Base-by-base conservation (phyloP, 1,284 basidiomycete species). In the Apiotrichum brassicae region DNA sequence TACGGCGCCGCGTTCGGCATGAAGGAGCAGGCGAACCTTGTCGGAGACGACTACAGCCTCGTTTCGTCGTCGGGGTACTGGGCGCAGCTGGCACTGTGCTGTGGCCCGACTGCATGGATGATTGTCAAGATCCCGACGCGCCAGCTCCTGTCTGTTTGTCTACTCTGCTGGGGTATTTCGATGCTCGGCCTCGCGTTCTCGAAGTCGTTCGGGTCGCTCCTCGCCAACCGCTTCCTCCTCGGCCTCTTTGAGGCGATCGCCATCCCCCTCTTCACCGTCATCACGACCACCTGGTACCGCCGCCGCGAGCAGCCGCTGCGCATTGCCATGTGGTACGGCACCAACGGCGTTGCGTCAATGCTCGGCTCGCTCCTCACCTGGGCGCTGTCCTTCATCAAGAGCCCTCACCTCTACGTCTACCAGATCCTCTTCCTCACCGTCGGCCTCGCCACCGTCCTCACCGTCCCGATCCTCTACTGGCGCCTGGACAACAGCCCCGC, bases 251-350 rank as follows among this genome's bases (percentile, higher is more conserved):
- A 73, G 46, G 68, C 72, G 6, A 64, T 65, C 12, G 68, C 66
- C 49, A 53, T 74, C 6, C 72, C 71, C 1, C 57, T 74, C 12
- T 73, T 73, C 57, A 61, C 71, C n/a, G 60, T 75, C 48, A 59
- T 75, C 43, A 73, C 71, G 18, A 58, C 65, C 9, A 67, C 68
- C 18, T 75, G 72, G 72, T 74, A 73, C 59, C 58, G 72, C 37
- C 64, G 73, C 40, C 63, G 64, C 19, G 72, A 74, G 60, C 66
- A 70, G 58, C 64, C 65, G 1, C 46, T 66, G 32, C 64, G 66
- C 41, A 56, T 69, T 26, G 61, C 60, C 25, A 48, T 59, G 6
- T 70, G 69, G 69, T 58, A 58, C 50, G 46, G 56, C 38, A 56
- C 49, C 9, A 58, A 58, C 50, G 52, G 56, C 13, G 24, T 53